Evolutionary conservation across 2,329 filamentous ascomycete species (phyloP).

Genomic region (Apiospora rasikravindrae): DNA sequence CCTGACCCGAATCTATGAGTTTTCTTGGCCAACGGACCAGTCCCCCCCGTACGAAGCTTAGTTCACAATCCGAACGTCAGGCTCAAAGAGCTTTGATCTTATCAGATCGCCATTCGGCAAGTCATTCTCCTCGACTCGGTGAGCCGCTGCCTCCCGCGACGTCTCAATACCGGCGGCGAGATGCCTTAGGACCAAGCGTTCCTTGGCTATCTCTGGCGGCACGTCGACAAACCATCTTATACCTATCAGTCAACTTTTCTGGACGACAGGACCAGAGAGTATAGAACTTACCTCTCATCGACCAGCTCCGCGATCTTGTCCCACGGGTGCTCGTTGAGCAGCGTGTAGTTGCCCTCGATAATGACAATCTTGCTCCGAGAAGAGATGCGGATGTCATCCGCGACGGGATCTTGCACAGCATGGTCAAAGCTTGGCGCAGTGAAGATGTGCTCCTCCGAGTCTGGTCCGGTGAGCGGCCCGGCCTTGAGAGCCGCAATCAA

Average conservation of each 20-base stretch:
- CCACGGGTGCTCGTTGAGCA: conserved; percentile 53
- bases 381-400: conserved; percentile 31
- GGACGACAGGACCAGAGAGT: no score
- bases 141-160: conserved; percentile 30
- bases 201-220: conserved; percentile 28
- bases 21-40: background rate
- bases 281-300: conserved; percentile 44
- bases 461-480: conserved; percentile 30
- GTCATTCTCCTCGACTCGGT: conserved; percentile 36
- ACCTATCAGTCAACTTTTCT: background rate
- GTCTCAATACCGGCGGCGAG: conserved; percentile 36
- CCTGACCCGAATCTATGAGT: conserved; percentile 23
- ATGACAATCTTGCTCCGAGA: conserved; percentile 53
- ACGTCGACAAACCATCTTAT: conserved; percentile 39
- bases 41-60: conserved; percentile 20
- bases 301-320: conserved; percentile 36
- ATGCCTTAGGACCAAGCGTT: conserved; percentile 34
- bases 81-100: conserved; percentile 31
- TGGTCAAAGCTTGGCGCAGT: conserved; percentile 55
- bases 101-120: conserved; percentile 37
- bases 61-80: conserved; percentile 33
- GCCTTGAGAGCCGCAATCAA: conserved; percentile 30
- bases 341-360: conserved; percentile 57
- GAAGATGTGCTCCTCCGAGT: conserved; percentile 25
- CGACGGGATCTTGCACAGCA: conserved; percentile 52